A percentile compares a stretch with the other conserved stretches of the same genome.
Evolutionary conservation across 306 rosid genomes (phyloP).

Genomic region (Spatholobus suberectus): DNA sequence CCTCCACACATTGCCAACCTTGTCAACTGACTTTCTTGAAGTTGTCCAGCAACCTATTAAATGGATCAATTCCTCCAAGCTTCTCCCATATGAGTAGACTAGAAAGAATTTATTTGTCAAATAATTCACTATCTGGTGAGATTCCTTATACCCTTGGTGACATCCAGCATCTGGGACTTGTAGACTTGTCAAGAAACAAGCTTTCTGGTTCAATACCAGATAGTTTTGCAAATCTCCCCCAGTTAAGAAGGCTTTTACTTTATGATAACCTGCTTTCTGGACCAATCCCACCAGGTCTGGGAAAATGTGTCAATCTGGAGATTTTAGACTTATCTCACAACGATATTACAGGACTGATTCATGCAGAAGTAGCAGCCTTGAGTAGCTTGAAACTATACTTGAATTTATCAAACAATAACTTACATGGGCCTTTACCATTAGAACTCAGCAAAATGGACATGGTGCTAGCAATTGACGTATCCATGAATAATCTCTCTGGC

Average conservation of each 20-base stretch:
- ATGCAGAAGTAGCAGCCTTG: slow-evolving; percentile 81
- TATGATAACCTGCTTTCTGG: slow-evolving; percentile 80
- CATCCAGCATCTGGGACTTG: slow-evolving; percentile 77
- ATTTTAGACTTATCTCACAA: slow-evolving; percentile 86
- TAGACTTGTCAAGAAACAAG: slow-evolving; percentile 80
- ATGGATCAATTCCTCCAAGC: slow-evolving; percentile 77
- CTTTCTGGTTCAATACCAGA: slow-evolving; percentile 88
- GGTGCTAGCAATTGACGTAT: slow-evolving; percentile 86
- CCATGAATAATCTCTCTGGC: slow-evolving; percentile 78
- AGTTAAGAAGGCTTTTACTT: slow-evolving; percentile 80
- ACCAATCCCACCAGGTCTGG: slow-evolving; percentile 78
- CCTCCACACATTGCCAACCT: slow-evolving; percentile 83
- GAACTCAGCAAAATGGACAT: slow-evolving; percentile 96
- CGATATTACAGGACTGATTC: slow-evolving; percentile 71
- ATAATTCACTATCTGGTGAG: slow-evolving; percentile 84
- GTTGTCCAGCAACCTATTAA: slow-evolving; percentile 75
- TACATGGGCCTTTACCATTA: slow-evolving; percentile 71
- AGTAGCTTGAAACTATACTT: slow-evolving; percentile 88
- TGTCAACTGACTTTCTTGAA: slow-evolving; percentile 77
- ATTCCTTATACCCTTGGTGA: slow-evolving; percentile 76
- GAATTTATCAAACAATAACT: slow-evolving; percentile 75
- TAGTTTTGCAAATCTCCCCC: slow-evolving; percentile 79
- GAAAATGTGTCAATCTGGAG: slow-evolving; percentile 80
- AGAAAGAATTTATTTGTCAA: slow-evolving; percentile 77
- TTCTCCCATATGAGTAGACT: slow-evolving; percentile 64